These are phyloP conservation scores for Pichia nanzhaoensis DNA, from an alignment of 805 yeast genomes.

Conservation along the genomic window DNA sequence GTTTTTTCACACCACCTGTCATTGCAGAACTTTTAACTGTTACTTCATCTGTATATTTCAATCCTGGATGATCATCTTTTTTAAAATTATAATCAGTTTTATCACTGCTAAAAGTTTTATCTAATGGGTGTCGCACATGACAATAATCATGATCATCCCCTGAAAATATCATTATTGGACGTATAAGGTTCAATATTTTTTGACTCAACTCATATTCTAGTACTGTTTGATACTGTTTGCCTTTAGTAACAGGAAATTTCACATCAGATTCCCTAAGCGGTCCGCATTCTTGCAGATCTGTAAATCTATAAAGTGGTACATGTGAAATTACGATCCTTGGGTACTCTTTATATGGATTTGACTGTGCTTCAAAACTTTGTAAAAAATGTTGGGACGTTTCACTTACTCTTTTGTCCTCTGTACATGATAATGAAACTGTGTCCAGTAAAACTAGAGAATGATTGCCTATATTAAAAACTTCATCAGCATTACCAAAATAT, in stretches of 20 bases:
- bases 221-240: slow-evolving; percentile 89
- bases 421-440: slow-evolving; percentile 73
- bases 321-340: slow-evolving; percentile 77
- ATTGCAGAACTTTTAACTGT: slow-evolving; percentile 86
- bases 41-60: slow-evolving; percentile 52
- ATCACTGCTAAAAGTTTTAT: slow-evolving; percentile 13
- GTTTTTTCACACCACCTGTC: slow-evolving; percentile 84
- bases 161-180: slow-evolving; percentile 68
- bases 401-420: slow-evolving; percentile 37
- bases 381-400: slow-evolving; percentile 48
- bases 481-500: slow-evolving; percentile 67
- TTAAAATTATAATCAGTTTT: slow-evolving; percentile 8
- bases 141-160: slow-evolving; percentile 99
- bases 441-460: slow-evolving; percentile 76
- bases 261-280: slow-evolving; percentile 61
- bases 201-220: slow-evolving; percentile 55
- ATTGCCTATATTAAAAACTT: slow-evolving; percentile 48
- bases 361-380: slow-evolving; percentile 26
- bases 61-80: slow-evolving; percentile 15
- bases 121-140: slow-evolving; percentile 49
- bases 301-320: slow-evolving; percentile 78
- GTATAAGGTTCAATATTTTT: slow-evolving; percentile 47
- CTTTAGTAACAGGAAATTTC: slow-evolving; percentile 61
- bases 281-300: slow-evolving; percentile 63
- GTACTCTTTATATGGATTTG: slow-evolving; percentile 20